Base-by-base conservation (phyloP, 805 yeast genomes). In the Metschnikowia henanensis region DNA sequence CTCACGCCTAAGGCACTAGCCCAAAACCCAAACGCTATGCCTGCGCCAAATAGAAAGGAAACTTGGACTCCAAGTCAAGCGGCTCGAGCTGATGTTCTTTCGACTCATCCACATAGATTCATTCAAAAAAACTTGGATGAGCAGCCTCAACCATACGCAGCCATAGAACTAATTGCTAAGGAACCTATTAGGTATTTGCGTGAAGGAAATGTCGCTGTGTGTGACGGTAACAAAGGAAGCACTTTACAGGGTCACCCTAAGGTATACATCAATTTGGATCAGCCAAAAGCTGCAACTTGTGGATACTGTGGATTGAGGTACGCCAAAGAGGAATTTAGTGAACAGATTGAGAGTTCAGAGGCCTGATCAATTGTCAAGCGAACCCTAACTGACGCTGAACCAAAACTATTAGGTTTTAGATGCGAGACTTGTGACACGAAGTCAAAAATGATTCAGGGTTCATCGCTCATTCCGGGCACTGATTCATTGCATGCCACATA, bases 61-160 rank as follows among this genome's bases (percentile, higher is more conserved):
- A 73, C 86, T 10, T 88, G 96, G 96, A 80, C 95, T 1, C 65
- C 69, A 7, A 73, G 82, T 5, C 96, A 88, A 67, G 75, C 69
- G 41, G 69, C 82, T 30, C 76, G 88, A 60, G 59, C 71, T 30
- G 81, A 79, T 26, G 79, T 81, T 17, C 66, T 78, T 58, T 62
- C 75, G 41, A 62, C 55, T 23, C 76, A 81, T 47, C 81, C 86
- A 3, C 59, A 58, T 40, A 74, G 91, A 54, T 87, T 87, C 57
- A 78, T 83, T 38, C 95, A 86, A 56, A 78, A 70, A 50, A 89
- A 87, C 58, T 68, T 87, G 44, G 65, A 68, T 5, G 59, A 68
- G 35, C 94, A 87, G 67, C 96, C 96, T 43, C 77, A 75, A 56
- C 89, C 95, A 6, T 80, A 80, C 49, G 87, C 95, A 32, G 95